Conservation (phyloP, 2,329 filamentous ascomycete species). For the Rutstroemia sp. region DNA sequence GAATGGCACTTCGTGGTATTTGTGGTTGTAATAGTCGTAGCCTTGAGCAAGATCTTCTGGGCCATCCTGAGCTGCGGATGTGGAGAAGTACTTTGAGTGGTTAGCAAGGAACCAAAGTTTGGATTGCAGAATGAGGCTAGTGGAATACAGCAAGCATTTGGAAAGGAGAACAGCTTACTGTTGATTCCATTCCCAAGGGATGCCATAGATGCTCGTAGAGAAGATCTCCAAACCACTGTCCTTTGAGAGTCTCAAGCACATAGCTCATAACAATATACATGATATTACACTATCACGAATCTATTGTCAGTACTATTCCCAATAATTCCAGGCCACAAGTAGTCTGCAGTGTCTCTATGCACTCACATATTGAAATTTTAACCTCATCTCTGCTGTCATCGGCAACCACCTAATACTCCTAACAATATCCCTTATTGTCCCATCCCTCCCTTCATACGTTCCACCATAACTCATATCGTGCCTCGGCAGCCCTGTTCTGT, state of each 20-base stretch:
- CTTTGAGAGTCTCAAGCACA: slow-evolving; percentile 38
- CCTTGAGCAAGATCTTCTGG: slow-evolving; percentile 33
- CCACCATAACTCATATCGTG: slow-evolving; percentile 34
- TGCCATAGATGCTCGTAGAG: slow-evolving; percentile 36
- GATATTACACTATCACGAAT: slow-evolving; percentile 33
- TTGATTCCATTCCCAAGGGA: slow-evolving; percentile 41
- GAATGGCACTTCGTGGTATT: slow-evolving; percentile 22
- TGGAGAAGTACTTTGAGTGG: slow-evolving; percentile 19
- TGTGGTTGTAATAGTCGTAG: slow-evolving; percentile 34
- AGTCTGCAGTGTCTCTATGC: background rate
- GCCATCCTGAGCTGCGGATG: slow-evolving; percentile 14
- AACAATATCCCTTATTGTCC: slow-evolving; percentile 29
- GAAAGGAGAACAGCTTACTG: slow-evolving; percentile 19
- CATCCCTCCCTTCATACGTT: slow-evolving; percentile 27
- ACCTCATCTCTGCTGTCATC: slow-evolving; percentile 37
- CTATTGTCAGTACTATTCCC: background rate
- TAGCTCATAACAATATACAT: slow-evolving; percentile 41
- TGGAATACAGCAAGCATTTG: background rate
- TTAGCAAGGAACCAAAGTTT: background rate
- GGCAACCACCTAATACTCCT: slow-evolving; percentile 40
- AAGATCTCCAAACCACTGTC: slow-evolving; percentile 33
- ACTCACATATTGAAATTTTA: slow-evolving; percentile 36
- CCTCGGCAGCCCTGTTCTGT: slow-evolving; percentile 42
- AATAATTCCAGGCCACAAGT: no score
- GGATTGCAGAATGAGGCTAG: no score